Evolutionary conservation across 192 early-diverging fungal genomes (phyloP).

Genomic region (Backusella westeae): DNA sequence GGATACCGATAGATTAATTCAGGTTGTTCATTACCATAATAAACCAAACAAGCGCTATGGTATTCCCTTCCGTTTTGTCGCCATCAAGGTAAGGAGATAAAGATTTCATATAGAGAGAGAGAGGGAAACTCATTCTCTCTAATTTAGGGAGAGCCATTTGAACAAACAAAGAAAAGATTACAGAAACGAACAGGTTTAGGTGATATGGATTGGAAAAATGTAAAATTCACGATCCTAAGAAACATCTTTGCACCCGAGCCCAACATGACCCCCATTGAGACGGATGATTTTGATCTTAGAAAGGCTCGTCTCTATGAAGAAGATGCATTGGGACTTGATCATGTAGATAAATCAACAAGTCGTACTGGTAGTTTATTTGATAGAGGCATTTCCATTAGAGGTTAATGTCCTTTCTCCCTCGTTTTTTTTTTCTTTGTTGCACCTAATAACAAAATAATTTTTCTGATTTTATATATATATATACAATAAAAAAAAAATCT

Average conservation of each 20-base stretch:
- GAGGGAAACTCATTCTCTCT: neutral
- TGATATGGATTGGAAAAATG: constrained; percentile 78
- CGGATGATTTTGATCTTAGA: constrained; percentile 35
- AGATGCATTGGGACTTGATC: constrained; percentile 51
- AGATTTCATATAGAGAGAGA: neutral
- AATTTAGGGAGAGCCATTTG: constrained; percentile 60
- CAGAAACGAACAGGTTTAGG: constrained; percentile 66
- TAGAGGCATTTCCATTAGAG: constrained; percentile 31
- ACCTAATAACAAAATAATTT: neutral
- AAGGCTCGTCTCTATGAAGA: constrained; percentile 29
- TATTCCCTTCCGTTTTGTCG: constrained; percentile 79
- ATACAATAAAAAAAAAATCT: too few species aligned
- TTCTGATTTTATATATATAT: too few species aligned
- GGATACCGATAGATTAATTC: constrained; percentile 47
- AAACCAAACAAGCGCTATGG: constrained; percentile 71
- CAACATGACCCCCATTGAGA: constrained; percentile 10
- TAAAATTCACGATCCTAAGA: constrained; percentile 51
- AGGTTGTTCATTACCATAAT: constrained; percentile 78
- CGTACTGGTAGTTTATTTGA: constrained; percentile 24
- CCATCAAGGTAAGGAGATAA: constrained; percentile 41
- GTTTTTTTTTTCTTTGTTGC: neutral
- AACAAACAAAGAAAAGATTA: constrained; percentile 71
- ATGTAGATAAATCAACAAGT: constrained; percentile 32
- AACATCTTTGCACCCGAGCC: constrained; percentile 30
- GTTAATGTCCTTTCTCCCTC: constrained; percentile 1